phyloP scores from a whole-genome alignment of 495 filamentous ascomycete species.

The Letharia lupina region DNA sequence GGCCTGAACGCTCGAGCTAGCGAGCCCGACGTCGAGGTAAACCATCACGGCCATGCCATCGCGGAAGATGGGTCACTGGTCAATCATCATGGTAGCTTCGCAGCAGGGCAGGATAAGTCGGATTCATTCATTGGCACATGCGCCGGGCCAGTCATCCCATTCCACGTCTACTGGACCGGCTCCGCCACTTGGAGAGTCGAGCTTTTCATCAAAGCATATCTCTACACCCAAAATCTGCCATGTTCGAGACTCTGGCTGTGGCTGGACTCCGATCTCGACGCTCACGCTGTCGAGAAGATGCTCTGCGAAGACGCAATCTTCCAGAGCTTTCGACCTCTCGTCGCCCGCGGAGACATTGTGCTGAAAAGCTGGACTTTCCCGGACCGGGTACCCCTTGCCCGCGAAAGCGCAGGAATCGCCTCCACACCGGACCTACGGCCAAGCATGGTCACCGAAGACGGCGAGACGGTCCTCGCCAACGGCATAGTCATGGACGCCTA shows the following conservation, averaged over 20 bases:
- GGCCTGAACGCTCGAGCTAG: not conserved
- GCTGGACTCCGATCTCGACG: slow-evolving; percentile 44
- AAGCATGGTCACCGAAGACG: slow-evolving; percentile 41
- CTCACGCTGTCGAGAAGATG: slow-evolving; percentile 41
- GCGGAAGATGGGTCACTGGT: not conserved
- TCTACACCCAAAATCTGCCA: slow-evolving; percentile 49
- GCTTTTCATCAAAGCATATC: slow-evolving; percentile 48
- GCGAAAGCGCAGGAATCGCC: not conserved
- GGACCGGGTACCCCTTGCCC: slow-evolving; percentile 42
- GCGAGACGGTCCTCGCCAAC: slow-evolving; percentile 48
- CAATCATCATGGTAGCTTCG: not conserved
- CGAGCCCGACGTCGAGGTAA: not conserved
- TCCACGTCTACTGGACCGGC: slow-evolving; percentile 52
- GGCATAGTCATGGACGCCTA: slow-evolving; percentile 54
- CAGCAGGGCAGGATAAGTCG: slow-evolving; percentile 20
- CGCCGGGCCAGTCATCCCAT: slow-evolving; percentile 46
- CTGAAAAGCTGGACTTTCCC: slow-evolving; percentile 48
- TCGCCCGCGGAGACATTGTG: slow-evolving; percentile 45
- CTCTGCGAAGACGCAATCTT: slow-evolving; percentile 43
- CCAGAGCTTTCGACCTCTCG: slow-evolving; percentile 43
- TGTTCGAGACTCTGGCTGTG: slow-evolving; percentile 46
- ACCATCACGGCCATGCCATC: not conserved
- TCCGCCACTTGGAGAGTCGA: slow-evolving; percentile 51
- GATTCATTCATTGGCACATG: slow-evolving; percentile 38
- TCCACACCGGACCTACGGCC: not conserved